Conservation (phyloP, 495 filamentous ascomycete species). For the Penicillium canescens region DNA sequence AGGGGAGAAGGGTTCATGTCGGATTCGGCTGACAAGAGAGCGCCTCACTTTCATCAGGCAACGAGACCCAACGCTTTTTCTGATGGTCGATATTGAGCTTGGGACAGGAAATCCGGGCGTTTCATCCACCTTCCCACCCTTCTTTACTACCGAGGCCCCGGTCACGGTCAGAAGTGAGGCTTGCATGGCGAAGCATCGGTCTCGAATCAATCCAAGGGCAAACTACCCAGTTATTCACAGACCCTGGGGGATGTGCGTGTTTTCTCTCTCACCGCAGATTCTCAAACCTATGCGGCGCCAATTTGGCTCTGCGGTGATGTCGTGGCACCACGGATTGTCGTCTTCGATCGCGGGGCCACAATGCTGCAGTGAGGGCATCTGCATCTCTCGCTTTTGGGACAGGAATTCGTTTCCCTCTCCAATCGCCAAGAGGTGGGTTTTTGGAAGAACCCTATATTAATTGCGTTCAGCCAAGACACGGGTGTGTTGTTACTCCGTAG, state of each 20-base stretch:
- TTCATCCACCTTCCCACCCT: not conserved
- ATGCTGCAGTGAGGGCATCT: conserved; percentile 19
- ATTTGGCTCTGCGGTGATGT: conserved; percentile 36
- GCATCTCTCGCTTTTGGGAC: conserved; percentile 23
- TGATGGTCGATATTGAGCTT: conserved; percentile 1
- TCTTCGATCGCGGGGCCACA: conserved; percentile 17
- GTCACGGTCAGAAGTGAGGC: conserved; percentile 27
- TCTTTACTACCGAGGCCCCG: not conserved
- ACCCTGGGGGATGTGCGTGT: too few species aligned
- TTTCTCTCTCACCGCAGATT: conserved; percentile 12
- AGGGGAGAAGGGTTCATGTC: conserved; percentile 14
- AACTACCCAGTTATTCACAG: not conserved
- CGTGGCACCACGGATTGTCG: conserved; percentile 41
- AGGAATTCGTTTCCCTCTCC: not conserved
- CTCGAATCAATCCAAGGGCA: conserved; percentile 15
- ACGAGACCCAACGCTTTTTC: conserved; percentile 39
- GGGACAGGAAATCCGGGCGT: not conserved
- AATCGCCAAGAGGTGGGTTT: conserved; percentile 1
- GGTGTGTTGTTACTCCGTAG: too few species aligned
- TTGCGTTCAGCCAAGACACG: too few species aligned
- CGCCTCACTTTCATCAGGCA: conserved; percentile 45
- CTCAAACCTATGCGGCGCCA: conserved; percentile 18
- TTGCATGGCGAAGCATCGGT: conserved; percentile 8
- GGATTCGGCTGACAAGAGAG: conserved; percentile 17
- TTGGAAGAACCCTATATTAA: not conserved